Percentiles rank a stretch among this genome's conserved stretches.
Evolutionary conservation across 1,284 basidiomycete species (phyloP).

Genomic region (Pseudozyma sp.): DNA sequence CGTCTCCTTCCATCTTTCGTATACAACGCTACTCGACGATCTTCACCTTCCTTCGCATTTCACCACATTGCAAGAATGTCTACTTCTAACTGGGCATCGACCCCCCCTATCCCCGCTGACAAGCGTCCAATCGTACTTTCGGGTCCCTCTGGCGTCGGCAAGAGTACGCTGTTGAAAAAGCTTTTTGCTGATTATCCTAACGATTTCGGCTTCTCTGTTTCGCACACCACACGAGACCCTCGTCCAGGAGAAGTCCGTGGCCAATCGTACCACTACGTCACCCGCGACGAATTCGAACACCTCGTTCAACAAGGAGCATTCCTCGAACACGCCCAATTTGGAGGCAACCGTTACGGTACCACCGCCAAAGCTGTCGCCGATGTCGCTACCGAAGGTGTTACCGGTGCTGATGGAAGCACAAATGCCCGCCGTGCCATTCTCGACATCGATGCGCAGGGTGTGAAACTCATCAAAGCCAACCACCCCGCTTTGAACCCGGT

Average conservation of each 20-base stretch:
- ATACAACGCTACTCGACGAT: too few relatives aligned
- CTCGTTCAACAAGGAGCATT: slow-evolving; percentile 73
- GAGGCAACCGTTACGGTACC: slow-evolving; percentile 90
- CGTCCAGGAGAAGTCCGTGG: slow-evolving; percentile 86
- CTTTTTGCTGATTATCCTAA: slow-evolving; percentile 86
- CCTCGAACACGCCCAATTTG: slow-evolving; percentile 80
- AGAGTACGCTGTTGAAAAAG: slow-evolving; percentile 87
- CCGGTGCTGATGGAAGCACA: slow-evolving; percentile 31
- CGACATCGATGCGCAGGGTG: slow-evolving; percentile 89
- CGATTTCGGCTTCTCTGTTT: slow-evolving; percentile 89
- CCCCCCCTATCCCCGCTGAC: slow-evolving; percentile 36
- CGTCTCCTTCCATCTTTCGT: too few relatives aligned
- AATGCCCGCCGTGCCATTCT: slow-evolving; percentile 83
- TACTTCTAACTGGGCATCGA: slow-evolving; percentile 41
- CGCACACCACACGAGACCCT: slow-evolving; percentile 91
- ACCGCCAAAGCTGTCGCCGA: slow-evolving; percentile 78
- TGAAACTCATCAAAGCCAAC: slow-evolving; percentile 78
- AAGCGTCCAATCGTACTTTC: slow-evolving; percentile 78
- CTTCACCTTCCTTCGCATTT: too few relatives aligned
- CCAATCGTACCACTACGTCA: slow-evolving; percentile 74
- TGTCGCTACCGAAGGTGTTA: slow-evolving; percentile 67
- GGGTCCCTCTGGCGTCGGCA: slow-evolving; percentile 91
- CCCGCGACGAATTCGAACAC: slow-evolving; percentile 72
- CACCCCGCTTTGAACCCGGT: slow-evolving; percentile 80
- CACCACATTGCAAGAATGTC: slow-evolving; percentile 20